Evolutionary conservation across 176 grass and related monocot genomes (phyloP), one percentile per base, ranked within the genome.

Genomic region (Avena atlantica): DNA sequence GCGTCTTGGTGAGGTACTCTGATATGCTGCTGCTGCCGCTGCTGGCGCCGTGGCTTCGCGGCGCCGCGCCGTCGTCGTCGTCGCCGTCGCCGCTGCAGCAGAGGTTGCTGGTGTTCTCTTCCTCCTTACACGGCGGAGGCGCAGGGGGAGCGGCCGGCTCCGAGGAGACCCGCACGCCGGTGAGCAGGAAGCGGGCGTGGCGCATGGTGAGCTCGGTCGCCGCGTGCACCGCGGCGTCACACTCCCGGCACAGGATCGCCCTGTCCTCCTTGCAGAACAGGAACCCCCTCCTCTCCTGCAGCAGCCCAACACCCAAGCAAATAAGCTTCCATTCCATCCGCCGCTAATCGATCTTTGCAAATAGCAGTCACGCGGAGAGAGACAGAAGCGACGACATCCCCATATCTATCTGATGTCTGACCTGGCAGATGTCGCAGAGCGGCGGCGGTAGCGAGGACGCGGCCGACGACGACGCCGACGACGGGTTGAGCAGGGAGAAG

Each of bases 211-310:
- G 89, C 74, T 90, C 78, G 87, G 79, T 99, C 12, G 78, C 86
- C 45, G 78, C 79, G 81, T 99, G 97, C 78, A 97, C 89, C 20
- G 92, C 70, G 40, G 78, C 85, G 80, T 99, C 97, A 86, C 97
- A 97, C 86, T 99, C 94, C n/a, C 80, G 85, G 89, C 97, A 99
- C 24, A 99, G 92, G 49, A 97, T 97, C 52, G 97, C 94, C 77
- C 97, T 59, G 85, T 99, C 97, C 85, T 99, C 94, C 85, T 93
- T 95, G 90, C 97, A 99, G 92, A 99, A 99, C 87, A 99, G 2
- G 55, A 95, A 88, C 21, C 92, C 97, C 51, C 92, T 77, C 83
- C 86, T 99, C 89, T 99, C 91, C 94, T 98, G 88, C 49, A 78
- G 23, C 34, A 47, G 42, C 8, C 42, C 42, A 44, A 44, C 6